Evolutionary conservation across 2,329 filamentous ascomycete genomes (phyloP), one percentile per base, ranked within the genome.

Genomic region (Verticillium nubilum): DNA sequence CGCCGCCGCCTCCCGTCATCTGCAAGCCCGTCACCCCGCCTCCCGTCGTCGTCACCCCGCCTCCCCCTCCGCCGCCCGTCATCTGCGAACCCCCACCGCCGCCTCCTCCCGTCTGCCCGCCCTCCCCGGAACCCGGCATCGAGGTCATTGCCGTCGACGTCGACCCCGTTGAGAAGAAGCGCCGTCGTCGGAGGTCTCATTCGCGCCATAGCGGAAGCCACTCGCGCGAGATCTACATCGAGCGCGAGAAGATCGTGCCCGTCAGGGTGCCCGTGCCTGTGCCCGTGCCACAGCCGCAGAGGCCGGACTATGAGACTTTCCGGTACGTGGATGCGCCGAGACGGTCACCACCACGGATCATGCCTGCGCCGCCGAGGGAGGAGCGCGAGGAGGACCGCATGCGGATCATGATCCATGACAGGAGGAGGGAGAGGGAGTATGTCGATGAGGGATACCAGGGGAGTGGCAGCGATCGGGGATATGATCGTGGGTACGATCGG

Each of bases 321-420:
- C 79, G 82, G 6, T 83, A 84, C 64, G 75, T 84, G 55, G 80
- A 84, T 60, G 79, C 77, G 0, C 76, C 80, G 27, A 72, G 77
- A 56, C 70, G 76, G 56, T 73, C 74, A 33, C 69, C 69, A 1
- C 69, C 70, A n/a, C 62, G 68, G 17, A 58, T 63, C 25, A 63
- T 67, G 25, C 66, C 70, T 52, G 64, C 70, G 53, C 64, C 75
- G 62, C 64, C 67, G 10, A 47, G 42, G 13, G 42, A 47, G 19
- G 62, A 68, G 60, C 67, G 66, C 61, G 65, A 73, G 65, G 63
- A 72, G 67, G 70, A 73, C 60, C 60, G 72, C 52, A 66, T 66
- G 60, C 63, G 69, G 52, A 66, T 77, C 19, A 66, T 66, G 26
- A 73, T 76, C 26, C 66, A 70, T 27, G 74, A 77, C 54, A 67